A percentile compares a stretch with the other conserved stretches of the same genome.
Evolutionary conservation across 768 basidiomycete genomes (phyloP).

Genomic region (Holtermanniella nyarrowii): DNA sequence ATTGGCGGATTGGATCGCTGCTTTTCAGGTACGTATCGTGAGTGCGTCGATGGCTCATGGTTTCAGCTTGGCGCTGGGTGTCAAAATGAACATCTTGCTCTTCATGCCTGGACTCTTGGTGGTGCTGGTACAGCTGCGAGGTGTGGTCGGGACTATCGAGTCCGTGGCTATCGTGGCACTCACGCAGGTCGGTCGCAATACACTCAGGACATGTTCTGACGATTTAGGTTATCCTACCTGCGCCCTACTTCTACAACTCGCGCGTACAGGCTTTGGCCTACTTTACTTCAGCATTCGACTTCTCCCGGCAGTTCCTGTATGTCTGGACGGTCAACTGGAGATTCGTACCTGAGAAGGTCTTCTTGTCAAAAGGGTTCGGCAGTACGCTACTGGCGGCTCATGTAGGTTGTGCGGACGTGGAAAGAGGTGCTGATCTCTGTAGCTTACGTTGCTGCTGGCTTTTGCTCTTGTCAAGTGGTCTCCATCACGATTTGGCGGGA

Average conservation of each 20-base stretch:
- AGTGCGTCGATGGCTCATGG: not conserved
- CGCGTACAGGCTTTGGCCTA: slow-evolving; percentile 52
- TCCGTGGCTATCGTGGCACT: slow-evolving; percentile 17
- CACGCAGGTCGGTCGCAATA: slow-evolving; percentile 24
- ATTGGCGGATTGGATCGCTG: slow-evolving; percentile 36
- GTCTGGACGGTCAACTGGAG: slow-evolving; percentile 99
- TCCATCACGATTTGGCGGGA: slow-evolving; percentile 55
- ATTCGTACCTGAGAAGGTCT: slow-evolving; percentile 64
- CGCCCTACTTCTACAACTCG: slow-evolving; percentile 54
- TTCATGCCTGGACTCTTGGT: slow-evolving; percentile 83
- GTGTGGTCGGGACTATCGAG: slow-evolving; percentile 21
- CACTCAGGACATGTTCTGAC: slow-evolving; percentile 25
- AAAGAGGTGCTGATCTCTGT: not conserved
- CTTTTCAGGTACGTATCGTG: slow-evolving; percentile 57
- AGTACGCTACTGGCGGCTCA: slow-evolving; percentile 59
- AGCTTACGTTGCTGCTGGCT: slow-evolving; percentile 45
- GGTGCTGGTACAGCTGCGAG: slow-evolving; percentile 57
- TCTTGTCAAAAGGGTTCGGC: slow-evolving; percentile 58
- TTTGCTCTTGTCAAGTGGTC: slow-evolving; percentile 76
- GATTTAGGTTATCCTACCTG: slow-evolving; percentile 55
- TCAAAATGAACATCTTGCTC: slow-evolving; percentile 89
- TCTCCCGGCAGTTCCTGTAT: slow-evolving; percentile 79
- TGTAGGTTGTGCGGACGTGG: slow-evolving; percentile 23
- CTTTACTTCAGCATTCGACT: slow-evolving; percentile 66
- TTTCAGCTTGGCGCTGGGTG: slow-evolving; percentile 63